phyloP scores from a whole-genome alignment of 2,329 filamentous ascomycete species.

The Elsinoe ampelina region DNA sequence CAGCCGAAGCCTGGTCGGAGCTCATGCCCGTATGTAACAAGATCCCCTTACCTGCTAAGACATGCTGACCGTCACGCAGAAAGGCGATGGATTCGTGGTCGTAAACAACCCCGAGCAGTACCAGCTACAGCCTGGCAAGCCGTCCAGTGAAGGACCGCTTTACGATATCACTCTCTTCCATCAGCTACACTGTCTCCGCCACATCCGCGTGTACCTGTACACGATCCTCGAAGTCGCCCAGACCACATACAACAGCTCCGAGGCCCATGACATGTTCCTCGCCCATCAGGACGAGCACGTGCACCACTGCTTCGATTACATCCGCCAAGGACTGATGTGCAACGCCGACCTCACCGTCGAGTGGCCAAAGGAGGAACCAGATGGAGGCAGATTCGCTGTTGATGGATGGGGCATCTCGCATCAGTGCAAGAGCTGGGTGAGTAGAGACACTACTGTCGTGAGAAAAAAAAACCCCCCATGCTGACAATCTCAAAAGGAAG shows the following conservation, averaged over 20 bases:
- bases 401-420: slow-evolving; percentile 28
- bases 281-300: slow-evolving; percentile 22
- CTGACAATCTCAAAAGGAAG: neutral
- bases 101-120: slow-evolving; percentile 20
- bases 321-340: slow-evolving; percentile 24
- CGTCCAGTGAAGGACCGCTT: slow-evolving; percentile 20
- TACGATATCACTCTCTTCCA: slow-evolving; percentile 30
- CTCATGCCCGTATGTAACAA: slow-evolving; percentile 19
- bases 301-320: slow-evolving; percentile 25
- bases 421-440: slow-evolving; percentile 25
- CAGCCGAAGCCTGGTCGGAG: slow-evolving; percentile 23
- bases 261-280: slow-evolving; percentile 19
- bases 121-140: slow-evolving; percentile 23
- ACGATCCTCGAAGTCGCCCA: slow-evolving; percentile 20
- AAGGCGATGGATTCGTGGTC: slow-evolving; percentile 28
- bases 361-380: slow-evolving; percentile 25
- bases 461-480: too few relatives aligned
- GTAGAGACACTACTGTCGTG: neutral
- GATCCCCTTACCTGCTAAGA: neutral
- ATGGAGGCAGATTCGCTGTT: slow-evolving; percentile 24
- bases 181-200: slow-evolving; percentile 28
- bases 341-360: slow-evolving; percentile 23
- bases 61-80: neutral
- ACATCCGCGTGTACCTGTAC: slow-evolving; percentile 24
- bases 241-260: slow-evolving; percentile 14